Conservation (phyloP, 2,329 filamentous ascomycete genomes). For the Tolypocladium ovalisporum region DNA sequence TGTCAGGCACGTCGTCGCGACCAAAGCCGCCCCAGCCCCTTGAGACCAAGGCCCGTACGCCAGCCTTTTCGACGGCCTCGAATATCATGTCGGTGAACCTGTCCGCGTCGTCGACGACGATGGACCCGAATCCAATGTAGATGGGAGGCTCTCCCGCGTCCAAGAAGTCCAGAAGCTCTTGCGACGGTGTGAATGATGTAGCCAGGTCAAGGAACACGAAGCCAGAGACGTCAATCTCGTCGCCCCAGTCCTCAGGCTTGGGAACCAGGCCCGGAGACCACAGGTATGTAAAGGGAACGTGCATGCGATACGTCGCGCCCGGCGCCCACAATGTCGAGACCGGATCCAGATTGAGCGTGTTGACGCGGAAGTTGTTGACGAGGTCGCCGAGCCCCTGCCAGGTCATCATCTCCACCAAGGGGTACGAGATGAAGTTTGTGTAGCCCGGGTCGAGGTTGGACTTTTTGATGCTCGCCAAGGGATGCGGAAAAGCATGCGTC, state of each 20-base stretch:
- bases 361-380: constrained; percentile 62
- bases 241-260: constrained; percentile 58
- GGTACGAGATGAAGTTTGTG: constrained; percentile 72
- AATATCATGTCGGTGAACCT: constrained; percentile 62
- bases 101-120: constrained; percentile 63
- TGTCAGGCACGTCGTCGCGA: constrained; percentile 43
- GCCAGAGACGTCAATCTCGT: constrained; percentile 61
- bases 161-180: constrained; percentile 44
- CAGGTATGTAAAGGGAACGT: constrained; percentile 66
- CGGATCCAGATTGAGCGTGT: constrained; percentile 59
- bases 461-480: constrained; percentile 63
- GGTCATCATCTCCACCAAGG: constrained; percentile 74
- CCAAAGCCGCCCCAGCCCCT: constrained; percentile 70
- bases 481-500: constrained; percentile 66
- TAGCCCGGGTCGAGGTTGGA: constrained; percentile 62
- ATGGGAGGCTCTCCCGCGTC: constrained; percentile 47
- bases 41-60: constrained; percentile 60
- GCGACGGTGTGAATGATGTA: constrained; percentile 46
- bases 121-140: constrained; percentile 69
- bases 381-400: constrained; percentile 83
- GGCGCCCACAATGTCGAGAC: constrained; percentile 70
- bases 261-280: constrained; percentile 57
- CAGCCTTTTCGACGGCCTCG: constrained; percentile 52
- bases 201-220: constrained; percentile 69
- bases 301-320: constrained; percentile 58